Evolutionary conservation across 1,139 yeast genomes (phyloP).

Genomic region (Sugiyamaella neomexicana): DNA sequence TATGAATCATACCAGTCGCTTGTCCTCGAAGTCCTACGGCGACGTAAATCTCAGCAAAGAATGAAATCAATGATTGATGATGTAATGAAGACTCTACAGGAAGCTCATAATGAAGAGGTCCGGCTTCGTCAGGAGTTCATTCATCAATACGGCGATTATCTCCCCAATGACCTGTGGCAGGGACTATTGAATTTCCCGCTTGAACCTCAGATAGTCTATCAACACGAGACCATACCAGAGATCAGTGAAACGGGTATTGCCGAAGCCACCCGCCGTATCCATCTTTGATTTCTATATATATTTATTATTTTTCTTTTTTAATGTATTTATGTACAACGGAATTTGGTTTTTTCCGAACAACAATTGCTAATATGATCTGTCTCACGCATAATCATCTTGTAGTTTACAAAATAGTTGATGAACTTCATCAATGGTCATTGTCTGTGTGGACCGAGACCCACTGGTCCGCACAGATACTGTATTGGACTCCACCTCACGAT

Average conservation of each 20-base stretch:
- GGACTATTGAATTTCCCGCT: conserved; percentile 41
- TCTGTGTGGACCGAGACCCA: conserved; percentile 48
- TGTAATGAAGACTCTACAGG: conserved; percentile 43
- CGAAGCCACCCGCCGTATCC: conserved; percentile 18
- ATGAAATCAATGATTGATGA: conserved; percentile 45
- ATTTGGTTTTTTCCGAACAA: neutral
- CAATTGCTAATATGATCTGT: too few relatives aligned
- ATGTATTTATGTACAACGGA: neutral
- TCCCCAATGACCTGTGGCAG: conserved; percentile 56
- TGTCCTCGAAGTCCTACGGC: conserved; percentile 52
- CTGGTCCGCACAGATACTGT: conserved; percentile 69
- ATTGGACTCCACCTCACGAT: conserved; percentile 65
- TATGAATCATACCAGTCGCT: conserved; percentile 51
- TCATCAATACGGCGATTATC: conserved; percentile 48
- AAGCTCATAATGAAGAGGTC: conserved; percentile 45
- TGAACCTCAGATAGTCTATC: conserved; percentile 27
- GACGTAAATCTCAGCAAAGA: conserved; percentile 44
- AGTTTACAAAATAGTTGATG: conserved; percentile 31
- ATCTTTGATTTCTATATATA: neutral
- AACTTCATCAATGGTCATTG: conserved; percentile 34
- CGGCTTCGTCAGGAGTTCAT: conserved; percentile 46
- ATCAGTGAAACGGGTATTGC: conserved; percentile 23
- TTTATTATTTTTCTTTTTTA: conserved; percentile 4
- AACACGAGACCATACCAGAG: conserved; percentile 29
- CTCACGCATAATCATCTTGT: conserved; percentile 31